phyloP scores from a whole-genome alignment of 1,284 basidiomycete genomes.

The Cutaneotrichosporon cavernicola region DNA sequence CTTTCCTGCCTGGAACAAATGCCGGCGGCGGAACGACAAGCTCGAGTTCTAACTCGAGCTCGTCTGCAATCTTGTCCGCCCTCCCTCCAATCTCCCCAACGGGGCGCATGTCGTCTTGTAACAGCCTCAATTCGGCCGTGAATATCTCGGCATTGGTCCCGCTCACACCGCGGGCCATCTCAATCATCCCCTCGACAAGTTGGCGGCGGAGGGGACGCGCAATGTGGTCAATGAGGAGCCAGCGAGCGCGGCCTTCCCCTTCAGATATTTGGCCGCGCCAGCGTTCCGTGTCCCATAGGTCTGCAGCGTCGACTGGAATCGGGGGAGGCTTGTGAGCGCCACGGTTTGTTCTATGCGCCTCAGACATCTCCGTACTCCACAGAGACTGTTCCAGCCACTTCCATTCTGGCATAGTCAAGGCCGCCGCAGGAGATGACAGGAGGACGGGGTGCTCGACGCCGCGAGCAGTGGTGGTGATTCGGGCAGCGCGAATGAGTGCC shows the following conservation, averaged over 20 bases:
- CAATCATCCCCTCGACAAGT: neutral
- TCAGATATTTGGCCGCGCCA: neutral
- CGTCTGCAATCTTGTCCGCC: no score
- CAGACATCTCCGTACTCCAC: neutral
- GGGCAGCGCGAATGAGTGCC: slow-evolving; percentile 3
- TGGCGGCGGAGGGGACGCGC: neutral
- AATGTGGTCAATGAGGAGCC: neutral
- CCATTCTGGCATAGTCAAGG: slow-evolving; percentile 2
- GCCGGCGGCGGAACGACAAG: neutral
- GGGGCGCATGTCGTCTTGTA: neutral
- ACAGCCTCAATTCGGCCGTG: neutral
- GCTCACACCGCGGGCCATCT: neutral
- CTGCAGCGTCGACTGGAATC: neutral
- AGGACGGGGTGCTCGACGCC: neutral
- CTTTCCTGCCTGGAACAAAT: neutral
- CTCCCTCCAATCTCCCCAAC: neutral
- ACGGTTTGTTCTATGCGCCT: neutral
- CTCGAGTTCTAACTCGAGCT: neutral
- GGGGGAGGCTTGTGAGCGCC: neutral
- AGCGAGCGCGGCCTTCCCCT: neutral
- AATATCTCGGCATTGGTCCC: neutral
- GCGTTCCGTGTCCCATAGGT: neutral
- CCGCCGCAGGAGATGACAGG: neutral
- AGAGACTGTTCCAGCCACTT: slow-evolving; percentile 5
- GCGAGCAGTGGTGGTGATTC: neutral